Base-by-base conservation (phyloP, 495 filamentous ascomycete genomes). In the Filosporella fistucella region DNA sequence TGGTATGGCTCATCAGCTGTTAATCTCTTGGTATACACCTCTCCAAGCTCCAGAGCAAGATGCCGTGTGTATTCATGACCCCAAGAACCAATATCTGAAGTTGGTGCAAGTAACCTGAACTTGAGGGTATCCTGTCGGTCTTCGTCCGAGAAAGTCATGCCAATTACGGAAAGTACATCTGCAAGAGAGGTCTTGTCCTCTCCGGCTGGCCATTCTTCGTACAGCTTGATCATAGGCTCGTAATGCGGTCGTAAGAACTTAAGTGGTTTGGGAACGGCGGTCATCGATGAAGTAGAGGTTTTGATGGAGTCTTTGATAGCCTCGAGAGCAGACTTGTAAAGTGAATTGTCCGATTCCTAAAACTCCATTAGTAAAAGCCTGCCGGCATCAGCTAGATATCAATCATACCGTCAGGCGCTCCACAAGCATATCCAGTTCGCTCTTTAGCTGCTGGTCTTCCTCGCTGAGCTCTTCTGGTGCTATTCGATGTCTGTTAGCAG, bases 221-320 rank as follows among this genome's bases (percentile, higher is more conserved):
- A 95, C 12, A 87, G 72, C 59, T 82, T 83, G 18, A 84, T 84
- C 61, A 99, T 74, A 26, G 84, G 80, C 69, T 88, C 84, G 63
- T 95, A 97, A 63, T 99, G 90, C 43, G 93, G 93, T 66, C 94
- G 79, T 45, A 99, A 79, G 66, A 99, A 97, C 66, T 99, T 99
- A 46, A 99, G 79, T 30, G 93, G 93, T 70, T 97, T 97, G 1
- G 93, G 93, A 45, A 99, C 91, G 32, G 93, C 93, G 16, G 93
- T 99, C 93, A 99, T 97, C 10, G 93, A 99, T 30, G 88, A 95
- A 33, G 93, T 99, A 32, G 93, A 95, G 32, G 94, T 99, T 70
- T 95, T 96, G 71, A 99, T 99, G 59, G 86, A 93, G 58, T 80
- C 86, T 72, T 95, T 96, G 77, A 99, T 96, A 45, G 88, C 82